Conservation (phyloP, 768 basidiomycete genomes). For the Astraeus odoratus region DNA sequence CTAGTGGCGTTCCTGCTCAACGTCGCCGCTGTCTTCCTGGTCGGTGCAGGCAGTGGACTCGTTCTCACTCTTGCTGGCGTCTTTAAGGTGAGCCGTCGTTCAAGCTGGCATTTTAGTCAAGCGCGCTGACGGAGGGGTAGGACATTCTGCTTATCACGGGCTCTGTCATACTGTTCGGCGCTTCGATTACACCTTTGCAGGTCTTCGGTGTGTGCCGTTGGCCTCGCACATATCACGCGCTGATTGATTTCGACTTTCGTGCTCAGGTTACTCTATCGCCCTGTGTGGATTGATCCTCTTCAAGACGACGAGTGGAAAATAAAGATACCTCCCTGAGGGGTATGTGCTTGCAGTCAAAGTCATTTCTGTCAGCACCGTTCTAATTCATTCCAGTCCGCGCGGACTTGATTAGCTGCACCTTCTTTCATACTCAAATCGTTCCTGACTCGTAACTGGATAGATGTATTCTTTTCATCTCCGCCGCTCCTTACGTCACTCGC, state of each 20-base stretch:
- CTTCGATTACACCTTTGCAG: constrained; percentile 76
- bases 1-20: constrained; percentile 83
- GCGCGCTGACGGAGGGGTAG: constrained; percentile 19
- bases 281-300: constrained; percentile 78
- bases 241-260: constrained; percentile 1
- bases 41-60: constrained; percentile 80
- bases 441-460: too few relatives aligned
- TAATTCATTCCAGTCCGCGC: neutral
- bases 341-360: neutral
- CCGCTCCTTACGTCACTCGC: neutral
- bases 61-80: constrained; percentile 92
- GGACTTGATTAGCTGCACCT: too few relatives aligned
- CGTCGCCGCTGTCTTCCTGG: constrained; percentile 90
- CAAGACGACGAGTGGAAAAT: constrained; percentile 70
- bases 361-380: neutral
- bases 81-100: constrained; percentile 56
- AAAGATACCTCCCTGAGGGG: neutral
- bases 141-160: constrained; percentile 93
- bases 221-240: neutral
- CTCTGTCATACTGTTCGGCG: constrained; percentile 81
- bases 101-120: neutral
- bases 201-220: constrained; percentile 61
- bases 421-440: too few relatives aligned
- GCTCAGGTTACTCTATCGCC: constrained; percentile 79
- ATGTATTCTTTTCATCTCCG: neutral